Evolutionary conservation across 139 green algal species (phyloP), one percentile per base, ranked within the genome.

Genomic region (Choricystis sp.): DNA sequence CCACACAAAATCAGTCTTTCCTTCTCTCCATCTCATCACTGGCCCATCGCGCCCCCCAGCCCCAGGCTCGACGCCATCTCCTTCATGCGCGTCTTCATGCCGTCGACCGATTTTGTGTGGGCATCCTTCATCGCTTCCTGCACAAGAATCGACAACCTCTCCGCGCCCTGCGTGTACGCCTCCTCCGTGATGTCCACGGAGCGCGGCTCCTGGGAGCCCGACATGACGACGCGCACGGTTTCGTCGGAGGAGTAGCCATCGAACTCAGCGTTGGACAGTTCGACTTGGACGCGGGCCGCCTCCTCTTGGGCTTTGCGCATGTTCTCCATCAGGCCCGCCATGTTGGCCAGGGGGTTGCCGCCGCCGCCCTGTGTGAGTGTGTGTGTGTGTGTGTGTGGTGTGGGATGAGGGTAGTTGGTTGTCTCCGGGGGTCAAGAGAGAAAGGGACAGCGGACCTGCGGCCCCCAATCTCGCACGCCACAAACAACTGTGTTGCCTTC

Each of bases 241-340:
- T 96, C 89, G n/a, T 92, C 88, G 26, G 84, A 72, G 64, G 81
- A 85, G 66, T 83, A 96, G 4, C 89, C 89, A 19, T 96, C 89
- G 79, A 96, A 96, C 52, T 94, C 84, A 4, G 89, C 82, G 56
- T 60, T 72, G 24, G 89, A 82, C 20, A 96, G 79, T 69, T 95
- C 89, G 57, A 82, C 64, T 77, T 96, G 89, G 40, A 95, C 81
- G 56, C 86, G 83, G 24, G 84, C 77, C 20, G 89, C 89, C 75
- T 96, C 89, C 40, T 86, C 79, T 75, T 96, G 89, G 16, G 89
- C 89, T 71, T 96, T 94, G 77, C 91, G 89, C 29, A 96, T 83
- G 63, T 87, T 85, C 66, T 90, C 85, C 85, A 94, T 93, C 25
- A 94, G 64, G 58, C 87, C 86, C 61, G 77, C 83, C 82, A 94